Base-by-base conservation (phyloP, 192 early-diverging fungal species). In the Coemansia guatemalensis region DNA sequence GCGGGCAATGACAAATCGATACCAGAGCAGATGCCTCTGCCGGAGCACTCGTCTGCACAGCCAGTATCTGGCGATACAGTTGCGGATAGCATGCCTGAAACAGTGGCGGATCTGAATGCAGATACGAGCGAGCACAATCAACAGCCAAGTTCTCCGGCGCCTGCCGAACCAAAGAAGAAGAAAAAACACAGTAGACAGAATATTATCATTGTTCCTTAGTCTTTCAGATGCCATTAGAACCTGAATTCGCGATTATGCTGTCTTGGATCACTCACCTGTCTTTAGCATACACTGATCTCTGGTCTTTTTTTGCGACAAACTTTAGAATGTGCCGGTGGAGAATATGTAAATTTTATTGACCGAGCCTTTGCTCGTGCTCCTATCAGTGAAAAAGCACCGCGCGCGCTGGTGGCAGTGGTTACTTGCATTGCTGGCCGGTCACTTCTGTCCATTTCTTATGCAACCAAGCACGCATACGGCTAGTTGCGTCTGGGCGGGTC, bases 141-240 rank as follows among this genome's bases (percentile, higher is more conserved):
- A 39, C 39, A 25, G 35, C 35, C 24, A 51, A 29, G 32, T 63
- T 27, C 51, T 25, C 56, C 22, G 9, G 48, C 29, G 27, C 59
- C 17, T 25, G 54, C 18, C 9, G 61, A 57, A 44, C 51, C 65
- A 23, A 67, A 67, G 56, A 74, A 67, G 51, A 75, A 75, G 49
- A 44, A 44, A 44, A 68, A 68, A 44, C 67, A 75, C 26, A 33
- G 62, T 33, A 57, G 64, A 26, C 67, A 70, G 32, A 66, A 65
- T 52, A 75, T 75, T 32, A 75, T 70, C 21, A 75, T 75, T 48
- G 62, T 70, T 41, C 59, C 73, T 7, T 75, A 47, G 53, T n/a
- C 52, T 18, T 26, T 44, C 12, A 17, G 17, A 44, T 44, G 17
- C 14, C 4, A 2, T 12, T 1, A 17, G 29, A 30, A 30, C 2